Base-by-base conservation (phyloP, 2,329 filamentous ascomycete species). In the Aspergillus nomiae region DNA sequence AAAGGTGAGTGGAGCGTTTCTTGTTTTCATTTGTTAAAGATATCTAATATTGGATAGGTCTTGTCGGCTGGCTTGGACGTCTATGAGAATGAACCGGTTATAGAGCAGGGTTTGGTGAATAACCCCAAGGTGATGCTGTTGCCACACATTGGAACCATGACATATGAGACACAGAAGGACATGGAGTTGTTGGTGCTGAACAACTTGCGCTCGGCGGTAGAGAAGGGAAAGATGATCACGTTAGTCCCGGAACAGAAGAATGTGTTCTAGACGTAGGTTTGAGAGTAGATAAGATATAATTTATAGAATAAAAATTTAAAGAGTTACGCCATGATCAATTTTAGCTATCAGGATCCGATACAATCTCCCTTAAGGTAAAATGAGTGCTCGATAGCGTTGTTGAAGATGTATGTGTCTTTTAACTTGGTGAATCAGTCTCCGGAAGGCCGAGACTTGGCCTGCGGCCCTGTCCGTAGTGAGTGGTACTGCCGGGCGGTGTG, bases 181-280 rank as follows among this genome's bases (percentile, higher is more conserved):
- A 88, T 88, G 86, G 86, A 88, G 72, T 70, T 87, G 58, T 71
- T 87, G 66, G 85, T 87, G 21, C 64, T 88, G 71, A 80, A 85
- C 36, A 88, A 88, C 66, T 65, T 89, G 72, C 82, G 82, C 70
- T 81, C 77, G 36, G 86, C 83, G 7, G 80, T 89, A 45, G 82
- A 87, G 69, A 81, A 84, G 63, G 85, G 85, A 5, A 81, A 81
- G 63, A 74, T 89, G 72, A 75, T 88, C 62, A 89, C 87, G n/a
- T 81, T 84, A 64, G 84, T 89, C 46, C 82, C 84, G 4, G 87
- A 88, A 75, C 87, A 89, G 79, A 85, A 83, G 71, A 77, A 76
- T 63, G 62, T 45, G 53, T 38, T 45, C 19, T 34, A 16, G 21
- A 59, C 30, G 46, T 36, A 41, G 14, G 21, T 2, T 36, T 12